Evolutionary conservation across 2,329 filamentous ascomycete species (phyloP), one percentile per base, ranked within the genome.

Genomic region (Epichloe typhina): DNA sequence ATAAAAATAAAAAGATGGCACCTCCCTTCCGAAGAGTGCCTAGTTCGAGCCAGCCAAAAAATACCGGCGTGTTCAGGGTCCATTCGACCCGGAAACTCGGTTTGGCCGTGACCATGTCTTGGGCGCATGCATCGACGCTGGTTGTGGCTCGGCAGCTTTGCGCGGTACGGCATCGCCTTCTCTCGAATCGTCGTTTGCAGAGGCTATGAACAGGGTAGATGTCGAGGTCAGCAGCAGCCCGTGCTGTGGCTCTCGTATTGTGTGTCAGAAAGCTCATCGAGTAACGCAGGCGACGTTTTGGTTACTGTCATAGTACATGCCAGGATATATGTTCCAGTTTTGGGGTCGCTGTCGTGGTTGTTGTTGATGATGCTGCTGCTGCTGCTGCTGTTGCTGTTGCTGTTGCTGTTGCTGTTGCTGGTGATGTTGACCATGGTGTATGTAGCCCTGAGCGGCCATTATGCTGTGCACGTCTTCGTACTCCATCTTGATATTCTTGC

Each of bases 401-500:
- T 62, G 58, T 7, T 58, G 21, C 1, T 23, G 21, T 5, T 23
- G 21, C 4, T 31, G 41, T 1, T 43, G 41, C 2, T 43, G 41
- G 9, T 43, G 23, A 8, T 31, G 41, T n/a, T 33, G 41, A 17
- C 31, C 21, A 21, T 60, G 59, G 54, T 60, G 60, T 49, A 64
- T 57, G 53, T 64, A 66, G n/a, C 49, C 40, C 33, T 51, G 55
- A 7, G 46, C 17, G 17, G 17, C 43, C 41, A 52, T 49, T 41
- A 56, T 60, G 51, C 55, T 56, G 36, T 64, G 64, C 47, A 65
- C 58, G 43, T 71, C 68, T 19, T 70, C 67, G 46, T 65, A 70
- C 52, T 71, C 66, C 53, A 67, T 62, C 62, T 70, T 70, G 49
- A 67, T 61, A 15, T 67, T 63, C 56, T 66, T 66, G 41, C 57